Conservation (phyloP, 2,329 filamentous ascomycete genomes). For the Hypoxylon sp. region DNA sequence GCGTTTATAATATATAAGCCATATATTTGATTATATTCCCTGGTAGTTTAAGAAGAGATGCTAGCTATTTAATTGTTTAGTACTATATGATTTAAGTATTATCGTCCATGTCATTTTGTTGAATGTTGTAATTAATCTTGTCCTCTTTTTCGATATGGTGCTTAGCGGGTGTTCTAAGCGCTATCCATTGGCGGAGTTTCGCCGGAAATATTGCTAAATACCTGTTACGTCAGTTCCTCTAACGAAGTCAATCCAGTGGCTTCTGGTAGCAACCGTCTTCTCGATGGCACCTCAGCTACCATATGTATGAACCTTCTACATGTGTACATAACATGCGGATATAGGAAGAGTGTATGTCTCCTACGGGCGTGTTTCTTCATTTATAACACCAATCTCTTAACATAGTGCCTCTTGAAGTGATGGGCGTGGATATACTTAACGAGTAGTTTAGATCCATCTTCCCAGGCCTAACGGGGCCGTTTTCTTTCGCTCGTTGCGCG, state of each 20-base stretch:
- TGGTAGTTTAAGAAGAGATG: background rate
- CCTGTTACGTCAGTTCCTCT: background rate
- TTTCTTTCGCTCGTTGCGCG: constrained; percentile 9
- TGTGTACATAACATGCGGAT: background rate
- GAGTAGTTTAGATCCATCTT: background rate
- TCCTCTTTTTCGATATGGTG: background rate
- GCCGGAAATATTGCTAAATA: background rate
- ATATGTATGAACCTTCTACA: background rate
- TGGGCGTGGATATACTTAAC: background rate
- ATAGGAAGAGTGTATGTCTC: background rate
- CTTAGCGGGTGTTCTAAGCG: background rate
- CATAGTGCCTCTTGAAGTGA: background rate
- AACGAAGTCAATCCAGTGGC: background rate
- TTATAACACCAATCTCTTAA: background rate
- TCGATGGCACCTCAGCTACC: background rate
- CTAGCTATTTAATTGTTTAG: background rate
- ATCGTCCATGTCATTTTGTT: background rate
- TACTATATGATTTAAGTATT: background rate
- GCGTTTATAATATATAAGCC: background rate
- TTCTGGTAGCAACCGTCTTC: background rate
- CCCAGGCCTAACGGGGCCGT: background rate
- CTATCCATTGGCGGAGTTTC: background rate
- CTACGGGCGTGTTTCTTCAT: background rate
- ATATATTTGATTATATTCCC: background rate
- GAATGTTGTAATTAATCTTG: background rate